phyloP scores from a whole-genome alignment of 192 early-diverging fungal species.

The Coemansia biformis region DNA sequence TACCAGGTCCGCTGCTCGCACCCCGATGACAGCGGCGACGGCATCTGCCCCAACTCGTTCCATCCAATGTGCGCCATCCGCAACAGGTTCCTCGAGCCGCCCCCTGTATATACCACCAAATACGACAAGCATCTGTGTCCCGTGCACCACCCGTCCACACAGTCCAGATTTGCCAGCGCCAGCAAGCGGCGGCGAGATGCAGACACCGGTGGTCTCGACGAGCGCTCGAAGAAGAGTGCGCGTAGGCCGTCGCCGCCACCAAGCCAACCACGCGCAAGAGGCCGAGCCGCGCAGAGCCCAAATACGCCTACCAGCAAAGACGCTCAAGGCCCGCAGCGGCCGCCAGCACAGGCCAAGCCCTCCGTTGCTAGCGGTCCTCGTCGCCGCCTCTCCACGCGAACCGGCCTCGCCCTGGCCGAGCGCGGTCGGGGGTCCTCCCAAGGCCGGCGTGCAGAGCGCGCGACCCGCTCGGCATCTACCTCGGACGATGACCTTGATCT shows the following conservation, averaged over 20 bases:
- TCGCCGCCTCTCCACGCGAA: background rate
- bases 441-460: background rate
- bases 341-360: no score
- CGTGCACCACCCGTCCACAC: slow-evolving; percentile 6
- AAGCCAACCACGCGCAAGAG: no score
- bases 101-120: slow-evolving; percentile 26
- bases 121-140: slow-evolving; percentile 24
- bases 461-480: no score
- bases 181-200: slow-evolving; percentile 20
- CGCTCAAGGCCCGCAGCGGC: no score
- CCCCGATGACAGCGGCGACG: background rate
- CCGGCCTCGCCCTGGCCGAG: background rate
- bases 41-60: slow-evolving; percentile 18
- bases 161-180: no score
- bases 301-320: no score
- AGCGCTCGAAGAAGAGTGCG: slow-evolving; percentile 2
- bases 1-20: slow-evolving; percentile 34
- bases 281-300: no score
- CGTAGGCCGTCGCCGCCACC: no score
- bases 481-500: background rate
- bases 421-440: background rate
- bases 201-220: no score
- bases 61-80: slow-evolving; percentile 48
- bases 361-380: background rate
- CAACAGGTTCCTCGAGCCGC: slow-evolving; percentile 21